Conservation (phyloP, 2,329 filamentous ascomycete genomes). For the Graphiopsis chlorocephala region DNA sequence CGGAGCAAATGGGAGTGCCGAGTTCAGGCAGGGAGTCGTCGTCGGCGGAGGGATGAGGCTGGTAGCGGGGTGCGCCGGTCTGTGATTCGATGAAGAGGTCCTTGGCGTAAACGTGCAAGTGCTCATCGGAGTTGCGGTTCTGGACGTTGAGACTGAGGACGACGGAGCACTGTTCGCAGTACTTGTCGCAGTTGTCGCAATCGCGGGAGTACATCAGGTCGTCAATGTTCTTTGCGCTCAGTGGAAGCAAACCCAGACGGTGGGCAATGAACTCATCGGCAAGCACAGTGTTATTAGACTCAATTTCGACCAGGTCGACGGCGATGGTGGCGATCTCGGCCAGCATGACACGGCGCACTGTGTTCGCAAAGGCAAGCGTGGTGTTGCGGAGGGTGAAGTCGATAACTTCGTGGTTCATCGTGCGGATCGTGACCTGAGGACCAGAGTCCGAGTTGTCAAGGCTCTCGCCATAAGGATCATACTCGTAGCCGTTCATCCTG, state of each 20-base stretch:
- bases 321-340: conserved; percentile 93
- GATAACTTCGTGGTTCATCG: conserved; percentile 68
- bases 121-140: conserved; percentile 70
- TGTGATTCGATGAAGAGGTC: conserved; percentile 66
- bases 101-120: conserved; percentile 91
- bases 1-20: conserved; percentile 78
- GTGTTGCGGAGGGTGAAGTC: conserved; percentile 90
- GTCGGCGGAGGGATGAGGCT: conserved; percentile 80
- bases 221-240: conserved; percentile 80
- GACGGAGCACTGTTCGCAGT: conserved; percentile 89
- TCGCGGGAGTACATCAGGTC: conserved; percentile 83
- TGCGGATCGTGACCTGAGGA: conserved; percentile 48
- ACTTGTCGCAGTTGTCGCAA: conserved; percentile 86
- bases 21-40: conserved; percentile 51
- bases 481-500: conserved; percentile 20
- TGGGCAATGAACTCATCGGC: conserved; percentile 96
- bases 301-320: conserved; percentile 90
- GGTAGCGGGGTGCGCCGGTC: conserved; percentile 58
- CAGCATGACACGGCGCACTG: conserved; percentile 83
- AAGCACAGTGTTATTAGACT: conserved; percentile 90
- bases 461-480: conserved; percentile 23
- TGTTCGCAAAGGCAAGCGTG: conserved; percentile 89
- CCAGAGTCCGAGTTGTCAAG: conserved; percentile 46
- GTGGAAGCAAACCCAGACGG: conserved; percentile 83
- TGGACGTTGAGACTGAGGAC: conserved; percentile 74